Base-by-base conservation (phyloP, 1,139 yeast species). In the Scheffersomyces segobiensis region DNA sequence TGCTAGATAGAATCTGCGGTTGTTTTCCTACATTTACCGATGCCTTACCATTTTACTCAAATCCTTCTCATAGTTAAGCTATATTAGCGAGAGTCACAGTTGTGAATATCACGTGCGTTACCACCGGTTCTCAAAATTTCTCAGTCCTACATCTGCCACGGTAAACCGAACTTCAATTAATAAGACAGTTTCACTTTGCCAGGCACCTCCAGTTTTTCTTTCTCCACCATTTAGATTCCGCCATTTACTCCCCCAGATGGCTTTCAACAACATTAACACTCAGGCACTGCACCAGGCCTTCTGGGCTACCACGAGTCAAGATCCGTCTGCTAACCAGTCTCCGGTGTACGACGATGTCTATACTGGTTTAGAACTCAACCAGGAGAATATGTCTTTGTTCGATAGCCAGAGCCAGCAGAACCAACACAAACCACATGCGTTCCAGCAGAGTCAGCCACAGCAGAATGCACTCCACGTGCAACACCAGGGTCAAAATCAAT, bases 361-460 rank as follows among this genome's bases (percentile, higher is more conserved):
- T 49, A 17, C 50, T 19, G 57, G 53, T 3, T 6, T 42, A 17
- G 56, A 55, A 14, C 55, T 59, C 49, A 59, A 57, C 46, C 57
- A 57, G 20, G 61, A 59, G 20, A 49, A 55, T 54, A 54, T 59
- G 56, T 46, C 32, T 22, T 18, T 55, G 22, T 54, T 54, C 55
- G 56, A 60, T 49, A 46, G 46, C 14, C 50, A 46, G 20, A 46
- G 26, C 18, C 52, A 26, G 49, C 49, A 52, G 49, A 24, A 24
- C 32, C 32, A 24, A 24, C 32, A 24, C 5, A 24, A 24, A 4
- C 42, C 17, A 32, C 3, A 5, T 32, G 42, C 42, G 42, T 32
- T 32, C 12, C 42, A 42, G 14, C 54, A 20, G 26, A 32, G 39
- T 18, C 53, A 39, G 21, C 53, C 22, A 6, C 42, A 32, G 17